Conservation (phyloP, 768 basidiomycete genomes). For the Phylloporus sp. region DNA sequence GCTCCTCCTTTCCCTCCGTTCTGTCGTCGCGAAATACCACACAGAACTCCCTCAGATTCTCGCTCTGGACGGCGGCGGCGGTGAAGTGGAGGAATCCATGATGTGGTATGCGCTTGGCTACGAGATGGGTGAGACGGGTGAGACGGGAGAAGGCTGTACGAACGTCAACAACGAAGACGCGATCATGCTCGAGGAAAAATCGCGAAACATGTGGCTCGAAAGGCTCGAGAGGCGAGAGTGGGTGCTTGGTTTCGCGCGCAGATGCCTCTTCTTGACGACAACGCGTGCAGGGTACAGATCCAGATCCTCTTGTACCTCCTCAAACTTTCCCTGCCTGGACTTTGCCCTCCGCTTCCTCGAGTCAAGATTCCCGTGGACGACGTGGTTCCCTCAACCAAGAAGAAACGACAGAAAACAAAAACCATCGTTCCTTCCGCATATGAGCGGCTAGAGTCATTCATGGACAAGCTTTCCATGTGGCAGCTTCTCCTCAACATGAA, state of each 20-base stretch:
- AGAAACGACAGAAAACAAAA: conserved; percentile 24
- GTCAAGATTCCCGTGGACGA: conserved; percentile 24
- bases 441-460: conserved; percentile 63
- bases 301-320: conserved; percentile 70
- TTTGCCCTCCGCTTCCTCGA: conserved; percentile 28
- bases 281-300: conserved; percentile 54
- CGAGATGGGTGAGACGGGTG: conserved; percentile 42
- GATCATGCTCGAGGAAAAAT: conserved; percentile 43
- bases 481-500: conserved; percentile 49
- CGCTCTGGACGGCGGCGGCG: conserved; percentile 52
- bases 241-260: conserved; percentile 15
- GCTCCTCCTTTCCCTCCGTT: conserved; percentile 54
- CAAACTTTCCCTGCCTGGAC: conserved; percentile 57
- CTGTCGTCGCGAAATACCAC: conserved; percentile 56
- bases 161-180: conserved; percentile 17
- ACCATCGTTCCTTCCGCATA: conserved; percentile 30
- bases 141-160: conserved; percentile 26
- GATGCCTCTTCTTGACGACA: conserved; percentile 5
- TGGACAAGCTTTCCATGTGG: conserved; percentile 79
- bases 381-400: conserved; percentile 29
- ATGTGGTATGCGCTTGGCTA: conserved; percentile 71
- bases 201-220: conserved; percentile 54
- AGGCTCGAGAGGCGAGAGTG: conserved; percentile 69
- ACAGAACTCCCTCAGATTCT: conserved; percentile 58
- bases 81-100: conserved; percentile 63